Evolutionary conservation across 2,329 filamentous ascomycete genomes (phyloP).

Genomic region (Arachnopeziza araneosa): DNA sequence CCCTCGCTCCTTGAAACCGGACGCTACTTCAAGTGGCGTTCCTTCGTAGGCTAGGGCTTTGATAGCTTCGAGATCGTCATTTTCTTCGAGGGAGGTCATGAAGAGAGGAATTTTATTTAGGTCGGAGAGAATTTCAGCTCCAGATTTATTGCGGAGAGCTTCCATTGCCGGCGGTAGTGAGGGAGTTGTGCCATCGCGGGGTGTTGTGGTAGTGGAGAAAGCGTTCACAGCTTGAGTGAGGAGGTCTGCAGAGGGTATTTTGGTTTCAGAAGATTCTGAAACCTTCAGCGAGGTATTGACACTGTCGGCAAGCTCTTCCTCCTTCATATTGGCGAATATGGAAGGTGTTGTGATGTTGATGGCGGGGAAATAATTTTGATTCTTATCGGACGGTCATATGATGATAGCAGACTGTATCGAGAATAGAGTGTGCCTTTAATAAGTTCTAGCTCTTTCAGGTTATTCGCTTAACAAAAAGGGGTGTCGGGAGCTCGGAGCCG

Average conservation of each 20-base stretch:
- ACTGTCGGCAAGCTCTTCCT: constrained; percentile 24
- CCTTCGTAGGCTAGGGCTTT: constrained; percentile 91
- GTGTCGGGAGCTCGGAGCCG: neutral
- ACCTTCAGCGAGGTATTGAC: constrained; percentile 13
- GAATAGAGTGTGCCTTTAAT: no score
- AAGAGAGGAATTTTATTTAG: constrained; percentile 77
- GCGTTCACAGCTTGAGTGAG: constrained; percentile 26
- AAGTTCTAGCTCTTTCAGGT: no score
- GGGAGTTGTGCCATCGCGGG: constrained; percentile 22
- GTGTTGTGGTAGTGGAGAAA: neutral
- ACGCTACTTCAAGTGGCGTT: constrained; percentile 73
- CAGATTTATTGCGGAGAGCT: constrained; percentile 47
- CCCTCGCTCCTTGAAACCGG: constrained; percentile 84
- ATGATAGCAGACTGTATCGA: neutral
- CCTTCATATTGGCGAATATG: constrained; percentile 22
- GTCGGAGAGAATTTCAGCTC: constrained; percentile 55
- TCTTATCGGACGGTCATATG: neutral
- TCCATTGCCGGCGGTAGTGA: constrained; percentile 53
- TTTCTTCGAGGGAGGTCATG: constrained; percentile 91
- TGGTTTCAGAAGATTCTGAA: constrained; percentile 10
- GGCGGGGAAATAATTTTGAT: neutral
- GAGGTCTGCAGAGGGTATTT: constrained; percentile 16
- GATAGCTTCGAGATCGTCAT: constrained; percentile 78
- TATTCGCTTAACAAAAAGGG: neutral
- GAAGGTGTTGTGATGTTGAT: constrained; percentile 2